These are phyloP conservation scores for Russula dissimulans DNA, from an alignment of 768 basidiomycete genomes.

Conservation along the genomic window DNA sequence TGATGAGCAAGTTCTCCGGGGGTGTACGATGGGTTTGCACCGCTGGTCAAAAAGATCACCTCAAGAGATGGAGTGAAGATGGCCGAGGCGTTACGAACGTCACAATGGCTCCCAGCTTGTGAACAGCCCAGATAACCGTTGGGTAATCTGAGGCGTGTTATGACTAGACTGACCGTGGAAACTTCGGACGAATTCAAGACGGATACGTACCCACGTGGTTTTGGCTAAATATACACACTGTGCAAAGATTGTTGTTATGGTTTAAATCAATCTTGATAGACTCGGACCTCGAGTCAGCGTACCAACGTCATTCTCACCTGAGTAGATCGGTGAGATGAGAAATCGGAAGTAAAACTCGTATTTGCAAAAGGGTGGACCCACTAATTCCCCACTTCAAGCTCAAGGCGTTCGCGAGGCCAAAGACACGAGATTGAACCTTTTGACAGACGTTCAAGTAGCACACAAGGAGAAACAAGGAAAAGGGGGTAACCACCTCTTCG, in stretches of 20 bases:
- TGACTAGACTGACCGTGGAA: not conserved
- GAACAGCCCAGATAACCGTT: conserved; percentile 20
- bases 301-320: conserved; percentile 35
- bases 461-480: not conserved
- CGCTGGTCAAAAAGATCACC: conserved; percentile 27
- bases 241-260: not conserved
- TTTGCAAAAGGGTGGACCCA: conserved; percentile 19
- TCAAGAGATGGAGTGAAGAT: not conserved
- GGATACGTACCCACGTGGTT: conserved; percentile 25
- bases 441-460: not conserved
- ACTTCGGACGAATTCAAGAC: not conserved
- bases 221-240: conserved; percentile 21
- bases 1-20: conserved; percentile 51
- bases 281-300: conserved; percentile 7
- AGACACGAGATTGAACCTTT: conserved; percentile 30
- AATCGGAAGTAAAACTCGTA: not conserved
- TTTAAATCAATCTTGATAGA: too few species aligned
- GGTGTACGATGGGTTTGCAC: conserved; percentile 54
- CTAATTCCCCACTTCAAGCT: conserved; percentile 28
- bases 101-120: conserved; percentile 23
- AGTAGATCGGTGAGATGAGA: not conserved
- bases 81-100: conserved; percentile 13
- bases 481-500: conserved; percentile 29
- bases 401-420: conserved; percentile 33
- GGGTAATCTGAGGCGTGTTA: conserved; percentile 6